phyloP scores from a whole-genome alignment of 2,329 filamentous ascomycete genomes.

The Apiospora malaysiana region DNA sequence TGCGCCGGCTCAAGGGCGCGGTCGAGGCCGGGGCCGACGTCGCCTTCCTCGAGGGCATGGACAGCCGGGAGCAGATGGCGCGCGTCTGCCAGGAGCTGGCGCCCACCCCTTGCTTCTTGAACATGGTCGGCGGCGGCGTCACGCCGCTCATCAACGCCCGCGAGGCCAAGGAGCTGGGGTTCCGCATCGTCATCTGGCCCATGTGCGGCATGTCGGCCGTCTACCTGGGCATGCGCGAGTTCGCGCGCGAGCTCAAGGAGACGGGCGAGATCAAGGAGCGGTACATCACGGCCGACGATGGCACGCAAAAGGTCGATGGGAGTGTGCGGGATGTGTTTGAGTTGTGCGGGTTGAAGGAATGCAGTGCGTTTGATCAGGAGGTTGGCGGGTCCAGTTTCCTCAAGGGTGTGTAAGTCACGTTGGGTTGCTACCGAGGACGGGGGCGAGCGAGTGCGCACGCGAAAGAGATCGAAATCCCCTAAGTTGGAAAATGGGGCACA shows the following conservation, averaged over 20 bases:
- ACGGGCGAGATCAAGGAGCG: slow-evolving; percentile 39
- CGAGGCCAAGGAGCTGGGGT: slow-evolving; percentile 38
- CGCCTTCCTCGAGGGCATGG: slow-evolving; percentile 59
- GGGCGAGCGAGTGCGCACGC: neutral
- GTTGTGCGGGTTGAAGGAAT: slow-evolving; percentile 37
- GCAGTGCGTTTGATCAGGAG: slow-evolving; percentile 37
- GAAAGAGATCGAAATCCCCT: neutral
- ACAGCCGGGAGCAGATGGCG: slow-evolving; percentile 48
- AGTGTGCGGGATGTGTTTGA: slow-evolving; percentile 39
- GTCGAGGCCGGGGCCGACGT: slow-evolving; percentile 57
- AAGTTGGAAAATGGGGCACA: neutral
- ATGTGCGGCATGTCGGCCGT: slow-evolving; percentile 39
- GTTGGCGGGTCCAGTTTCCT: slow-evolving; percentile 37
- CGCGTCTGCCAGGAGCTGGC: slow-evolving; percentile 43
- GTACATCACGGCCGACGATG: slow-evolving; percentile 31
- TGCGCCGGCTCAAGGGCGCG: slow-evolving; percentile 51
- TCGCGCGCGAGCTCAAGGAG: slow-evolving; percentile 38
- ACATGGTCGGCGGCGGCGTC: slow-evolving; percentile 41
- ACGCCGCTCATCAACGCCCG: slow-evolving; percentile 38
- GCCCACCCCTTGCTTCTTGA: slow-evolving; percentile 40
- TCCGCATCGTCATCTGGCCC: slow-evolving; percentile 41
- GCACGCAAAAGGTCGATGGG: slow-evolving; percentile 30
- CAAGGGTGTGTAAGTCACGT: slow-evolving; percentile 30
- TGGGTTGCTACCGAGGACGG: too few relatives aligned
- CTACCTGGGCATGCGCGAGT: slow-evolving; percentile 39